phyloP scores from a whole-genome alignment of 805 yeast genomes.

The Yarrowia sp. region DNA sequence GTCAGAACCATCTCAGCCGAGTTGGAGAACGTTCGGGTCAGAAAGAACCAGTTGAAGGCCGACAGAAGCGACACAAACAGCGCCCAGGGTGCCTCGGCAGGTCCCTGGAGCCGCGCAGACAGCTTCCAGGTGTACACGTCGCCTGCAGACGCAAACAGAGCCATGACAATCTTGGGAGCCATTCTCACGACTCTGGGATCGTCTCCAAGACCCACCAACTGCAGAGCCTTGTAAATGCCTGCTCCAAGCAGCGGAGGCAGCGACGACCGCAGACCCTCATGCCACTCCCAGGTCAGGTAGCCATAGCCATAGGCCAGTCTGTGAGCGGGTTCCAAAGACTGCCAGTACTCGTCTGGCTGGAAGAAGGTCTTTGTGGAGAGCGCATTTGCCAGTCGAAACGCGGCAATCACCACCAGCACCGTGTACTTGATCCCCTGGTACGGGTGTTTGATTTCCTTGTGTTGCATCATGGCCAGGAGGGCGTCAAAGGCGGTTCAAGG shows the following conservation, averaged over 20 bases:
- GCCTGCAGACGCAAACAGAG: conserved; percentile 70
- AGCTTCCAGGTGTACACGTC: conserved; percentile 67
- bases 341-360: conserved; percentile 97
- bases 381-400: conserved; percentile 63
- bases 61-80: conserved; percentile 63
- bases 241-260: conserved; percentile 80
- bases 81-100: conserved; percentile 48
- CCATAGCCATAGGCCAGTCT: conserved; percentile 77
- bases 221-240: conserved; percentile 52
- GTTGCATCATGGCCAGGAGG: conserved; percentile 21
- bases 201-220: neutral
- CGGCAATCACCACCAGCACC: conserved; percentile 30
- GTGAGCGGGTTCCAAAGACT: conserved; percentile 92
- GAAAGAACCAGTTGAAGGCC: conserved; percentile 81
- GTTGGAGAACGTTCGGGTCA: conserved; percentile 86
- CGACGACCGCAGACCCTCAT: conserved; percentile 72
- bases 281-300: conserved; percentile 94
- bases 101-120: conserved; percentile 49
- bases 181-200: conserved; percentile 38
- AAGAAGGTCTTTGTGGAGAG: conserved; percentile 74
- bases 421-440: conserved; percentile 38
- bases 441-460: conserved; percentile 35
- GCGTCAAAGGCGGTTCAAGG: too few relatives aligned
- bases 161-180: conserved; percentile 73
- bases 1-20: conserved; percentile 79